Evolutionary conservation across 1,139 yeast species (phyloP), one percentile per base, ranked within the genome.

Genomic region (Pichia sp.): DNA sequence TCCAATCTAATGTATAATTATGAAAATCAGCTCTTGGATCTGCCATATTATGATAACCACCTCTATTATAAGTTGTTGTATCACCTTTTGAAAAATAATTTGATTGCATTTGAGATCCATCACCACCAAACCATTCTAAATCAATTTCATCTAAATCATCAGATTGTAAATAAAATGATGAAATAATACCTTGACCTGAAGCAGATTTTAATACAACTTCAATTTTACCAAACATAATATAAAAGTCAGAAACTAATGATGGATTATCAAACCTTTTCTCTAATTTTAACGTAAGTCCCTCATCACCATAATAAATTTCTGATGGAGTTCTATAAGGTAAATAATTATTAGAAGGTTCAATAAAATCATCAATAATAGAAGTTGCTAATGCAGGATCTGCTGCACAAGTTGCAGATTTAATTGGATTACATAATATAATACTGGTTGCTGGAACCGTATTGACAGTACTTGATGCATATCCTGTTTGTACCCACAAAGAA

Each of bases 111-210:
- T 82, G 78, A 37, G 75, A 69, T 22, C 70, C 70, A 58, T 86
- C 92, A 44, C 84, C 79, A 25, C 96, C 96, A 46, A 84, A 70
- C 77, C 92, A 80, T 63, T 87, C 96, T 43, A 86, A 64, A 66
- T 87, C 96, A 39, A 87, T 78, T 66, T 87, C 96, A 63, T 87
- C 96, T 51, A 82, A 68, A 56, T 83, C 95, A 61, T 87, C 96
- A 54, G 89, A 80, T 62, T 87, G 95, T 49, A 87, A 69, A 54
- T 81, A 87, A 57, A 87, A 80, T 2, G 90, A 80, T 0, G 96
- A 84, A 24, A 87, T 77, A 35, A 87, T 73, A 49, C 96, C 96
- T 37, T 64, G 64, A 26, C 96, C 96, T 23, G 73, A 66, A 4
- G 92, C 89, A 20, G 92, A 84, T 60, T 81, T 75, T 49, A 85